phyloP scores from a whole-genome alignment of 2,329 filamentous ascomycete species.

The Camptophora hylomeconis region DNA sequence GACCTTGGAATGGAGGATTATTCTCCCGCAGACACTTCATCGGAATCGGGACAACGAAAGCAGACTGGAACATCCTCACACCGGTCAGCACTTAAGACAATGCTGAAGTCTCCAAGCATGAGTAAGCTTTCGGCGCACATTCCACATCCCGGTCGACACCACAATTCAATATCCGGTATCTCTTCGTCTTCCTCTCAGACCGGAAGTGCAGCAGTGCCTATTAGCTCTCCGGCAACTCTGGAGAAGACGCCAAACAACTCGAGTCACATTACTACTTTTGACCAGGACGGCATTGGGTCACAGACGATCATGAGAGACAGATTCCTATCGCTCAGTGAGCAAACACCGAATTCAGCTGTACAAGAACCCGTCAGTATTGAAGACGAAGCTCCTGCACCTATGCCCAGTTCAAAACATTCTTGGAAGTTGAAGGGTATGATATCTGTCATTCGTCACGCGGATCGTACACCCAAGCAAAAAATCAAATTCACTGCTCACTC shows the following conservation, averaged over 20 bases:
- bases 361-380: constrained; percentile 19
- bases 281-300: no score
- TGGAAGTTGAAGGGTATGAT: constrained; percentile 99
- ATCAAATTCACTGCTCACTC: constrained; percentile 99
- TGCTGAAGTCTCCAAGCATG: constrained; percentile 54
- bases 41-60: constrained; percentile 30
- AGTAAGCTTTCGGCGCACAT: constrained; percentile 35
- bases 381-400: constrained; percentile 30
- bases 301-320: no score
- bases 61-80: constrained; percentile 29
- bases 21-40: constrained; percentile 1
- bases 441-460: constrained; percentile 88
- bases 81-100: constrained; percentile 40
- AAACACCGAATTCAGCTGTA: constrained; percentile 13
- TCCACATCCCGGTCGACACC: constrained; percentile 29
- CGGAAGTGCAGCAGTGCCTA: constrained; percentile 18
- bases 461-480: constrained; percentile 96
- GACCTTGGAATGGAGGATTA: constrained; percentile 15
- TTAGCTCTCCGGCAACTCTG: constrained; percentile 23
- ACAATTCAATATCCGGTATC: constrained; percentile 19
- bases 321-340: constrained; percentile 16
- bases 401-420: constrained; percentile 69
- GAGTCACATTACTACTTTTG: no score
- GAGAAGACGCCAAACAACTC: constrained; percentile 17
- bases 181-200: constrained; percentile 36